phyloP scores from a whole-genome alignment of 441 rosid genomes.

The Geranium incanum region DNA sequence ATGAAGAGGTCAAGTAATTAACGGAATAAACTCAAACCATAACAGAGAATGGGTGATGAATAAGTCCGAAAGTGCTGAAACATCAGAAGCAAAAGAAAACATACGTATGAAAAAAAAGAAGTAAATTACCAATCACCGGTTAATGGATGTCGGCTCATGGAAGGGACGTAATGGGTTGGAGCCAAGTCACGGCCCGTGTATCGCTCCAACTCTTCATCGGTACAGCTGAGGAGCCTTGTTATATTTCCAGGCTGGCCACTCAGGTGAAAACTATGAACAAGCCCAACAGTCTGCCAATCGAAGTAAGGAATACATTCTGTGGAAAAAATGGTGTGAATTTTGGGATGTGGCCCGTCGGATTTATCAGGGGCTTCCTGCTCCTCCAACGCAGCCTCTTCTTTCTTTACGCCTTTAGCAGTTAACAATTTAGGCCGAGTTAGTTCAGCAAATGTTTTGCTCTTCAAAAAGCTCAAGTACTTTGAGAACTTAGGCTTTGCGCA shows the following conservation, averaged over 20 bases:
- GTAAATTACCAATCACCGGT: conserved; percentile 86
- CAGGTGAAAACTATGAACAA: conserved; percentile 77
- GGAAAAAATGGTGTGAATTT: conserved; percentile 89
- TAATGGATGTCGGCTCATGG: conserved; percentile 94
- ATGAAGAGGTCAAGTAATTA: neutral
- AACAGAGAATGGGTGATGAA: conserved; percentile 1
- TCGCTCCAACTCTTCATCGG: conserved; percentile 68
- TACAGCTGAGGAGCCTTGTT: conserved; percentile 94
- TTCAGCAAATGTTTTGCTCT: conserved; percentile 84
- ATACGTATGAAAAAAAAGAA: conserved; percentile 1
- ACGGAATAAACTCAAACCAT: neutral
- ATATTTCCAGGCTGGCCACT: conserved; percentile 96
- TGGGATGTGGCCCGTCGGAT: conserved; percentile 46
- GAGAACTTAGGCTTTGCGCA: conserved; percentile 85
- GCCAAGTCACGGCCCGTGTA: conserved; percentile 88
- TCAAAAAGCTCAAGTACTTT: conserved; percentile 82
- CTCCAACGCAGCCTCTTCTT: conserved; percentile 27
- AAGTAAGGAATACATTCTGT: conserved; percentile 88
- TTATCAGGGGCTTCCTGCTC: conserved; percentile 33
- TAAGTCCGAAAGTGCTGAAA: conserved; percentile 4
- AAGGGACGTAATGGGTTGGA: conserved; percentile 95
- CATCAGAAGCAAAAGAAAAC: conserved; percentile 7
- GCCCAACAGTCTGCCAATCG: conserved; percentile 99
- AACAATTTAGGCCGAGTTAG: conserved; percentile 65
- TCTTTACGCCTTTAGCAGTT: conserved; percentile 30